A percentile compares a stretch with the other conserved stretches of the same genome.
Conservation (phyloP, 192 early-diverging fungal species). For the Umbelopsis sp. region DNA sequence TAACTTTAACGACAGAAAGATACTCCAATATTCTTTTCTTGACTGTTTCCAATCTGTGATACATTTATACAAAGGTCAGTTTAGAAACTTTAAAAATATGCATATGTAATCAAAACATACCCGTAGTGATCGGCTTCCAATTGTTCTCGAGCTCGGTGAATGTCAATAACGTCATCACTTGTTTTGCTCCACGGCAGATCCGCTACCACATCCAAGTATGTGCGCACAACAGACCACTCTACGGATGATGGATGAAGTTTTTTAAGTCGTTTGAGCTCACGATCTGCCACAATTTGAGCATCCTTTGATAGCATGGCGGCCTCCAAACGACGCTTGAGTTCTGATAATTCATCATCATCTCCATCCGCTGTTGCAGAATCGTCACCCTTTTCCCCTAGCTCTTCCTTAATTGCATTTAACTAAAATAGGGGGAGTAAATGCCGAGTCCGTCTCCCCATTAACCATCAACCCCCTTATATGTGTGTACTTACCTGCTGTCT, state of each 20-base stretch:
- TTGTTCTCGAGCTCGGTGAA: slow-evolving; percentile 61
- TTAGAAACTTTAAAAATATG: not conserved
- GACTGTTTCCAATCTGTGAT: slow-evolving; percentile 67
- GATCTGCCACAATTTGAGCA: slow-evolving; percentile 55
- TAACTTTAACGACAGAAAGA: slow-evolving; percentile 76
- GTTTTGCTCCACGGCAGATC: slow-evolving; percentile 78
- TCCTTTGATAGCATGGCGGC: slow-evolving; percentile 67
- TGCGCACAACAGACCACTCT: slow-evolving; percentile 79
- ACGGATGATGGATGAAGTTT: slow-evolving; percentile 73
- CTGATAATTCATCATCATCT: slow-evolving; percentile 71
- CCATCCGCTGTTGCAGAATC: slow-evolving; percentile 41
- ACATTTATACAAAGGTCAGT: not conserved
- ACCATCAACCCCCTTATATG: too few relatives aligned
- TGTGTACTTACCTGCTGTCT: slow-evolving; percentile 63
- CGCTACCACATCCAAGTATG: slow-evolving; percentile 73
- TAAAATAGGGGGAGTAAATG: slow-evolving; percentile 23
- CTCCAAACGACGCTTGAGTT: slow-evolving; percentile 56
- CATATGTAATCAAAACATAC: slow-evolving; percentile 4
- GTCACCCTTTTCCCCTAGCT: slow-evolving; percentile 65
- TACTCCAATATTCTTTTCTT: slow-evolving; percentile 85
- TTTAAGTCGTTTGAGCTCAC: slow-evolving; percentile 70
- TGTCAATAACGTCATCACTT: slow-evolving; percentile 67
- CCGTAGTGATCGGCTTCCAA: slow-evolving; percentile 84
- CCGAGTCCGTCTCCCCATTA: too few relatives aligned
- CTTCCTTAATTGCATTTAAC: slow-evolving; percentile 82